A percentile compares a stretch with the other conserved stretches of the same genome.
phyloP scores from a whole-genome alignment of 495 filamentous ascomycete species.

The Trypethelium eluteriae region DNA sequence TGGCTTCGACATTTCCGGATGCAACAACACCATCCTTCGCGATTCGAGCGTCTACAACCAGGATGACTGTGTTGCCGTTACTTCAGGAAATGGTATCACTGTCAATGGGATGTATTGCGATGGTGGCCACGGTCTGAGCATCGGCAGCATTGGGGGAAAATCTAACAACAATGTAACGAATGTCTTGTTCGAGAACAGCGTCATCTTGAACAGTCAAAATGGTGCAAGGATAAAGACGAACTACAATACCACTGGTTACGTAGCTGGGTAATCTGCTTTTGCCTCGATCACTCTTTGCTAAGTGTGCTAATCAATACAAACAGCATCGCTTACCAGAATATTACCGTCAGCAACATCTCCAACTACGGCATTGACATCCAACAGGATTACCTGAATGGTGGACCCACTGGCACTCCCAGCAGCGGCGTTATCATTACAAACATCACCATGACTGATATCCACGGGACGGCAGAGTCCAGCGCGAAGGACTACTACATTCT shows the following conservation, averaged over 20 bases:
- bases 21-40: conserved; percentile 30
- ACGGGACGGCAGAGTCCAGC: conserved; percentile 35
- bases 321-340: conserved; percentile 43
- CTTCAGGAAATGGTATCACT: conserved; percentile 35
- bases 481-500: conserved; percentile 43
- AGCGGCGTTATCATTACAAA: conserved; percentile 41
- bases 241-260: conserved; percentile 19
- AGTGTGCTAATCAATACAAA: conserved; percentile 22
- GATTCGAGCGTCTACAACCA: conserved; percentile 38
- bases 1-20: conserved; percentile 38
- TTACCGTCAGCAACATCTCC: conserved; percentile 37
- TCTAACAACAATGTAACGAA: conserved; percentile 43
- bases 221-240: conserved; percentile 45
- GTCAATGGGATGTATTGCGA: conserved; percentile 37
- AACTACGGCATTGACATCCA: conserved; percentile 45
- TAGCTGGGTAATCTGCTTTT: conserved; percentile 11
- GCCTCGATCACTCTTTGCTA: neutral
- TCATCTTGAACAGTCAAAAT: conserved; percentile 33
- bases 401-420: conserved; percentile 39
- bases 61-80: conserved; percentile 43
- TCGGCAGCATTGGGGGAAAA: conserved; percentile 45
- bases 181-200: conserved; percentile 36
- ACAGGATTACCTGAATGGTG: conserved; percentile 46
- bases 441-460: conserved; percentile 39
- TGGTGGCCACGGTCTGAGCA: conserved; percentile 43